A percentile compares a stretch with the other conserved stretches of the same genome.
Evolutionary conservation across 306 rosid genomes (phyloP).

Genomic region (Rosa multiflora): DNA sequence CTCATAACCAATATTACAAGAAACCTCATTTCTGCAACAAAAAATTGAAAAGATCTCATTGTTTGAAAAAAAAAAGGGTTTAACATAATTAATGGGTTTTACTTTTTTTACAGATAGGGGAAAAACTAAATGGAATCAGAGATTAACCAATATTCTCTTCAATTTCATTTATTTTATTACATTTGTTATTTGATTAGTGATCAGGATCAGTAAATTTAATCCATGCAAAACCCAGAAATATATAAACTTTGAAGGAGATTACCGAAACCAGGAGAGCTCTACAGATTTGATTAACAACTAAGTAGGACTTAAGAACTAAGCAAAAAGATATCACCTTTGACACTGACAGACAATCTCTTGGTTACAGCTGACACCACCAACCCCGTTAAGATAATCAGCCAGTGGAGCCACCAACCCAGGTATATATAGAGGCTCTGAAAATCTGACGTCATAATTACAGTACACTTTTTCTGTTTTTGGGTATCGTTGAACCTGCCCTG

Average conservation of each 20-base stretch:
- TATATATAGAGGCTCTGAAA: background rate
- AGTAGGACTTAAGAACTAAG: constrained; percentile 6
- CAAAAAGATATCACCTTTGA: constrained; percentile 27
- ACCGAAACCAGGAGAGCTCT: background rate
- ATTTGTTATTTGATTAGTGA: background rate
- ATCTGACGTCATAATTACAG: constrained; percentile 8
- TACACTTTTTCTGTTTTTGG: background rate
- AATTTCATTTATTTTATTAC: background rate
- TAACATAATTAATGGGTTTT: background rate
- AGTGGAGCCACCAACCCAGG: background rate
- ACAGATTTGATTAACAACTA: constrained; percentile 5
- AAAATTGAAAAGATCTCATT: background rate
- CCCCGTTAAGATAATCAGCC: background rate
- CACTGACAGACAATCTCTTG: background rate
- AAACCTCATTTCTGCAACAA: background rate
- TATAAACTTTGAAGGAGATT: background rate
- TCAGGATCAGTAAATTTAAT: background rate
- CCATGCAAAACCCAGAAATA: background rate
- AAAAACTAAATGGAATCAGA: background rate
- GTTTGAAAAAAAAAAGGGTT: background rate
- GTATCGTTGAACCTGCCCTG: background rate
- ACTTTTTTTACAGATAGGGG: background rate
- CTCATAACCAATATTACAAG: background rate
- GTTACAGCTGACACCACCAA: constrained; percentile 7
- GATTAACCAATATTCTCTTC: background rate